phyloP scores from a whole-genome alignment of 257 asterid species.

The Cinchona pubescens region DNA sequence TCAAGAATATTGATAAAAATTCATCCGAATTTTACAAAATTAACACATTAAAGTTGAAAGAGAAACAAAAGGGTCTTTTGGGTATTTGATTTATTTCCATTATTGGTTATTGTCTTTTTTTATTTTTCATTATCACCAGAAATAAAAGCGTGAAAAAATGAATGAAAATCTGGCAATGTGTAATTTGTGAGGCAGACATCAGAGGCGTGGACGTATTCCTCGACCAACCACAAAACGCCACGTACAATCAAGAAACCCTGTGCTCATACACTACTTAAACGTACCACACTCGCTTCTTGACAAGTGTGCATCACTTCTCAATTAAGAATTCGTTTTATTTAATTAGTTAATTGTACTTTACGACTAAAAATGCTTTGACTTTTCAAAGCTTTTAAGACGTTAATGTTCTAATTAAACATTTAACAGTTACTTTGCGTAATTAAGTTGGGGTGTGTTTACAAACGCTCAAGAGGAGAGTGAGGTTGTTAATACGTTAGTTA shows the following conservation, averaged over 20 bases:
- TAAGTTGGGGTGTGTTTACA: neutral
- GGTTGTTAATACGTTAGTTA: neutral
- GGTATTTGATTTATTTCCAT: neutral
- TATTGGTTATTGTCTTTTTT: neutral
- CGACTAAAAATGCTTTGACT: neutral
- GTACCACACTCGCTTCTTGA: neutral
- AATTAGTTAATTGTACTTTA: neutral
- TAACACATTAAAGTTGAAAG: neutral
- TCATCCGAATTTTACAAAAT: neutral
- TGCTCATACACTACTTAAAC: neutral
- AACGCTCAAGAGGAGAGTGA: neutral
- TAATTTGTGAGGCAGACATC: slow-evolving; percentile 10
- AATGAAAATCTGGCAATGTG: slow-evolving; percentile 18
- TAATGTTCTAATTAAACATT: too few relatives aligned
- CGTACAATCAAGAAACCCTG: neutral
- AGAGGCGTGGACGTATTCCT: slow-evolving; percentile 10
- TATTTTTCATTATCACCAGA: neutral
- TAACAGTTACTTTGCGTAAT: neutral
- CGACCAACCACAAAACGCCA: slow-evolving; percentile 5
- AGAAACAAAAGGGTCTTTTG: neutral
- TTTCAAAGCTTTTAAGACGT: neutral
- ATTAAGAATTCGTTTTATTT: neutral
- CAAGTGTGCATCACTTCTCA: neutral
- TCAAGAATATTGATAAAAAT: neutral
- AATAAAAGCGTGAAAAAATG: slow-evolving; percentile 12